Evolutionary conservation across 129 eudicot species (phyloP).

Genomic region (Helianthus tuberosus): DNA sequence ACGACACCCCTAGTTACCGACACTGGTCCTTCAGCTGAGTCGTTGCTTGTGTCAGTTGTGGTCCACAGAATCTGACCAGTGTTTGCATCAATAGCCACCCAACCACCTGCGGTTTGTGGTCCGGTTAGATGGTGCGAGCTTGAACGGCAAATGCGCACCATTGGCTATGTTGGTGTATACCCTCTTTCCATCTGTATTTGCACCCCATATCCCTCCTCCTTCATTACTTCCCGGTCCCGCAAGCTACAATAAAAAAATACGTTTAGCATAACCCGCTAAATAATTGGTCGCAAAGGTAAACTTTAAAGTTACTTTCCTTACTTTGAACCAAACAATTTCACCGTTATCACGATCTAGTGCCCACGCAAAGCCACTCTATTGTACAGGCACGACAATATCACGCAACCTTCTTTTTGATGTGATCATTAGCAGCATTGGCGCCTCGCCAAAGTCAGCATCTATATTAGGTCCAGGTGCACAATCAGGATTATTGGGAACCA

Average conservation of each 20-base stretch:
- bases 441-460: slow-evolving; percentile 75
- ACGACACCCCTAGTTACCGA: slow-evolving; percentile 52
- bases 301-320: slow-evolving; percentile 3
- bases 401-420: slow-evolving; percentile 28
- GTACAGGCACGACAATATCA: slow-evolving; percentile 58
- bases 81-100: slow-evolving; percentile 74
- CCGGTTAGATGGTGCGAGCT: slow-evolving; percentile 51
- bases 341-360: slow-evolving; percentile 59
- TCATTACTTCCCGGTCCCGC: slow-evolving; percentile 77
- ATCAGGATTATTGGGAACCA: slow-evolving; percentile 53
- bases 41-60: slow-evolving; percentile 54
- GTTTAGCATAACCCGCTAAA: too few relatives aligned
- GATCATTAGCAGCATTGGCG: slow-evolving; percentile 52
- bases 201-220: slow-evolving; percentile 74
- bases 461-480: slow-evolving; percentile 66
- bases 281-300: neutral
- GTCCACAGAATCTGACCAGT: slow-evolving; percentile 63
- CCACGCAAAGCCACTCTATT: slow-evolving; percentile 74
- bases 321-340: slow-evolving; percentile 57
- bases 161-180: slow-evolving; percentile 67
- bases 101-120: slow-evolving; percentile 61
- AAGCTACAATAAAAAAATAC: slow-evolving; percentile 17
- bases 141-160: slow-evolving; percentile 28
- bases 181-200: slow-evolving; percentile 56
- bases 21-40: too few relatives aligned